Base-by-base conservation (phyloP, 2,329 filamentous ascomycete genomes). In the Fusarium protoensiforme region DNA sequence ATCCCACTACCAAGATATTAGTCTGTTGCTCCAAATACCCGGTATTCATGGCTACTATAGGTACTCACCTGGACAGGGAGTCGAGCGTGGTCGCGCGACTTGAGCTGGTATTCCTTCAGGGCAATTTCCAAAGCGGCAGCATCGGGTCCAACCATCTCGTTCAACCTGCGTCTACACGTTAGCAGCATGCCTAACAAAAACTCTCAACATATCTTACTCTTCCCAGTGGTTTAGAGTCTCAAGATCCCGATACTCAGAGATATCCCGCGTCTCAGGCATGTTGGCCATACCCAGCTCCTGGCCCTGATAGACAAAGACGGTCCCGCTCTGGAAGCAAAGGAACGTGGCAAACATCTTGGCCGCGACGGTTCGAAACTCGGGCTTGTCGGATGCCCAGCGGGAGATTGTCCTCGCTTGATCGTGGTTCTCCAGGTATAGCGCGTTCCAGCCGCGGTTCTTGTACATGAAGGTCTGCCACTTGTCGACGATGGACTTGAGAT, bases 381-480 rank as follows among this genome's bases (percentile, higher is more conserved):
- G 66, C 22, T 56, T 69, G 20, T 77, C 70, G 89, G 4, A 67
- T 2, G 69, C 66, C 61, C 65, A 80, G n/a, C 89, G 85, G 3
- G 87, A 88, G 7, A 92, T 81, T 3, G 86, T 87, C 1, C 90
- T 84, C 4, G 86, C 85, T 65, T 90, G 86, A 76, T 92, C 90
- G 78, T 92, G 90, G 73, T 92, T 92, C 76, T 92, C 90, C 63
- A 88, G 84, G 75, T 91, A 92, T 0, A 87, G 84, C 0, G 89
- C 90, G 1, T 87, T 89, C 89, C 89, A 90, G 7, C 84, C 86
- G 61, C 86, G 85, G 16, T 81, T 84, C 59, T 81, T 81, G 48
- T 83, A 78, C 68, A 85, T 84, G 18, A 76, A 66, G 0, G 78
- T 80, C 78, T 88, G 86, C 81, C 84, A 86, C 67, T 82, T 85